Evolutionary conservation across 768 basidiomycete species (phyloP).

Genomic region (Xerocomellus dryophilus): DNA sequence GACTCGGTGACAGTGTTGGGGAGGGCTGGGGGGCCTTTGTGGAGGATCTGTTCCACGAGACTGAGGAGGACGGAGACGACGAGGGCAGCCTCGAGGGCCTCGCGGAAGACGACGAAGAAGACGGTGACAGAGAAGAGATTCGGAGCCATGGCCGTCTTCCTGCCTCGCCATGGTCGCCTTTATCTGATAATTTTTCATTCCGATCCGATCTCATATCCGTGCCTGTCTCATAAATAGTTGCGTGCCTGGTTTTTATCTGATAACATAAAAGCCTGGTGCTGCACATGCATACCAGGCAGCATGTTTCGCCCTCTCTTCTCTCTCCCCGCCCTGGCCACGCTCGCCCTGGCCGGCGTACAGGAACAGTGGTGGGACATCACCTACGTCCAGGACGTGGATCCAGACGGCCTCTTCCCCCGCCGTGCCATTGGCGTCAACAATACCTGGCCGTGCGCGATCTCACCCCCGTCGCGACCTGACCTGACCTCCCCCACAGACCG

Average conservation of each 20-base stretch:
- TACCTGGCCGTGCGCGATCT: constrained; percentile 80
- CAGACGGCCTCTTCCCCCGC: constrained; percentile 76
- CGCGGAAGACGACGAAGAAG: constrained; percentile 95
- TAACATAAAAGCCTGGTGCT: neutral
- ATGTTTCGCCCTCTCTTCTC: constrained; percentile 7
- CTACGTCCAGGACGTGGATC: constrained; percentile 74
- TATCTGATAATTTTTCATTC: neutral
- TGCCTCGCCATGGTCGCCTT: neutral
- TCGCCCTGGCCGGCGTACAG: constrained; percentile 59
- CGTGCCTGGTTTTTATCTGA: constrained; percentile 6
- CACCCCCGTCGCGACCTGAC: neutral
- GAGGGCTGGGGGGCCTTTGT: constrained; percentile 17
- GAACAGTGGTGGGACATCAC: constrained; percentile 92
- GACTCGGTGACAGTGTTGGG: constrained; percentile 1
- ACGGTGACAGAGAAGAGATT: constrained; percentile 87
- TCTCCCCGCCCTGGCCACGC: constrained; percentile 26
- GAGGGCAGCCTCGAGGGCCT: constrained; percentile 89
- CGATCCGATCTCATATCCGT: too few relatives aligned
- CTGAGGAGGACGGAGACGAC: constrained; percentile 90
- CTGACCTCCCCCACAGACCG: constrained; percentile 46
- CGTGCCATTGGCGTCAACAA: constrained; percentile 85
- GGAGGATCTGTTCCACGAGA: constrained; percentile 83
- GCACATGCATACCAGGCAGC: too few relatives aligned
- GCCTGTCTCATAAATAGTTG: too few relatives aligned
- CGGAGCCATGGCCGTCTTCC: neutral